These are phyloP conservation scores for Coprinopsis cinerea DNA, from an alignment of 768 basidiomycete species.

Conservation along the genomic window DNA sequence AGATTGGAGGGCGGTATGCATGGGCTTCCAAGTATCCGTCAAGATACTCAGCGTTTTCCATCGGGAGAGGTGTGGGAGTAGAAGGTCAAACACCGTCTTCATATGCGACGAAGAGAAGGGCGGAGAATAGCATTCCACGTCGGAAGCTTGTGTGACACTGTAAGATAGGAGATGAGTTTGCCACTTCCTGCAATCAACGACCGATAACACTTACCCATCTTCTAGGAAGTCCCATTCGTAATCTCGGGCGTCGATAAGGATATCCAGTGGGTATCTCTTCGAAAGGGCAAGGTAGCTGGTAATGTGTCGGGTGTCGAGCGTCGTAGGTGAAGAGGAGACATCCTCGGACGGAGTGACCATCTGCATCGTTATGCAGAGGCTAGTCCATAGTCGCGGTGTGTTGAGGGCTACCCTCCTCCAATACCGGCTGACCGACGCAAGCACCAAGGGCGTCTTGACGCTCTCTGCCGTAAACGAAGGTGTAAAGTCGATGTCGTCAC, in stretches of 20 bases:
- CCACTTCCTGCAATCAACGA: conserved; percentile 1
- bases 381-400: conserved; percentile 51
- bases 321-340: conserved; percentile 1
- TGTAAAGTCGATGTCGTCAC: conserved; percentile 17
- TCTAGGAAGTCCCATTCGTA: conserved; percentile 54
- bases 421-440: conserved; percentile 43
- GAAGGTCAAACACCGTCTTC: conserved; percentile 35
- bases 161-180: no score
- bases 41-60: conserved; percentile 50
- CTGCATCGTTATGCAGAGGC: conserved; percentile 42
- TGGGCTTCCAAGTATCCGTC: conserved; percentile 53
- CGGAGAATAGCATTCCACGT: conserved; percentile 23
- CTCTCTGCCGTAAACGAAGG: conserved; percentile 34
- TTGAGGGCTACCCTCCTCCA: conserved; percentile 48
- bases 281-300: conserved; percentile 41
- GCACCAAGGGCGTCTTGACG: conserved; percentile 37
- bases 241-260: conserved; percentile 55
- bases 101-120: conserved; percentile 41
- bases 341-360: conserved; percentile 21
- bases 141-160: conserved; percentile 4
- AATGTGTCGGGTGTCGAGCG: conserved; percentile 33
- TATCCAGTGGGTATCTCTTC: conserved; percentile 42
- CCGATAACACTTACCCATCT: conserved; percentile 30
- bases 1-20: conserved; percentile 43
- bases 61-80: conserved; percentile 46